phyloP scores from a whole-genome alignment of 2,329 filamentous ascomycete genomes.

The Tolypocladium album region DNA sequence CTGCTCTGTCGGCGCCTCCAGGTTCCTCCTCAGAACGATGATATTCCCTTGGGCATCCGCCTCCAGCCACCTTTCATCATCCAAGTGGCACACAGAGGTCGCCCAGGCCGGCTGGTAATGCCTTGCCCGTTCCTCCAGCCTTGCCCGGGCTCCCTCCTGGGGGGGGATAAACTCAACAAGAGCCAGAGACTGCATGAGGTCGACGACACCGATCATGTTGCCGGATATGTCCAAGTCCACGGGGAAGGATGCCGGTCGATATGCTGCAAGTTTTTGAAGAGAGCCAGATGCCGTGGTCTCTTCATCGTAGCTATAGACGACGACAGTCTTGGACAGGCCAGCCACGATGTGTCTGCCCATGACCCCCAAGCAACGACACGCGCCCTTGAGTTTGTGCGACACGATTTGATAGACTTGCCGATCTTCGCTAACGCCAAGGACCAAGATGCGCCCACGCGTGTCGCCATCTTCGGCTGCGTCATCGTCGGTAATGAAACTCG shows the following conservation, averaged over 20 bases:
- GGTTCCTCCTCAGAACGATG: constrained; percentile 65
- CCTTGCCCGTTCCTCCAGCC: constrained; percentile 62
- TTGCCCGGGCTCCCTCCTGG: constrained; percentile 44
- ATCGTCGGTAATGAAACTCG: constrained; percentile 61
- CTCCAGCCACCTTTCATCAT: constrained; percentile 66
- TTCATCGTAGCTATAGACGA: constrained; percentile 45
- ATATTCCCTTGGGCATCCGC: constrained; percentile 84
- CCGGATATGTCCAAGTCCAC: constrained; percentile 68
- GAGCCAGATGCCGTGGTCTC: constrained; percentile 42
- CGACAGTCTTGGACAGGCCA: constrained; percentile 79
- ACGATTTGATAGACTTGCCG: constrained; percentile 63
- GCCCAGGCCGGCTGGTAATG: constrained; percentile 77
- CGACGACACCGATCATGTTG: constrained; percentile 70
- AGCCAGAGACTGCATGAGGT: constrained; percentile 87
- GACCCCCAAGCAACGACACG: constrained; percentile 68
- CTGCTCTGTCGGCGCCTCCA: constrained; percentile 60
- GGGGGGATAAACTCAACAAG: constrained; percentile 61
- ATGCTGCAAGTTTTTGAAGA: constrained; percentile 63
- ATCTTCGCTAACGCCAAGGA: constrained; percentile 72
- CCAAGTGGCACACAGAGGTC: constrained; percentile 66
- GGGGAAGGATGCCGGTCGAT: constrained; percentile 74
- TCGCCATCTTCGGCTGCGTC: constrained; percentile 35
- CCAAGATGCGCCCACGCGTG: constrained; percentile 61
- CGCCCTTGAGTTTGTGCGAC: constrained; percentile 61
- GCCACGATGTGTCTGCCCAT: constrained; percentile 72